phyloP scores from a whole-genome alignment of 108 stramenopile genomes.

The Cyclotella kingstonii region DNA sequence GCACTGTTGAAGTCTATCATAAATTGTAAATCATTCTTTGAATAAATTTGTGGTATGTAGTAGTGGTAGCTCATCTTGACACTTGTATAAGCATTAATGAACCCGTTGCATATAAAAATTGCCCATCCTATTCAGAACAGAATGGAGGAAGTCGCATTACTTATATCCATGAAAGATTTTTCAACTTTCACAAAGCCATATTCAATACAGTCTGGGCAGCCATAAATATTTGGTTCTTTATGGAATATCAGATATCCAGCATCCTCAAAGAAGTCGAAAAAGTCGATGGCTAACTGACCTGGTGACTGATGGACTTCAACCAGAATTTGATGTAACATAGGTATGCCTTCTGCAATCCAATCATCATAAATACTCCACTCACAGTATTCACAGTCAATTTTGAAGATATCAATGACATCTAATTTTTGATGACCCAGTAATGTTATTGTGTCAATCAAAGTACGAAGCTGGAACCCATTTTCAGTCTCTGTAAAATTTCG shows the following conservation, averaged over 20 bases:
- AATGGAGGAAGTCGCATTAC: too few relatives aligned
- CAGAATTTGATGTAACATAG: slow-evolving; percentile 39
- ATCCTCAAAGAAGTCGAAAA: slow-evolving; percentile 43
- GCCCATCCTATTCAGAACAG: too few relatives aligned
- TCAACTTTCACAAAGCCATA: too few relatives aligned
- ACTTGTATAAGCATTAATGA: too few relatives aligned
- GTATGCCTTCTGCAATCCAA: slow-evolving; percentile 35
- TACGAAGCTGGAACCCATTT: slow-evolving; percentile 1
- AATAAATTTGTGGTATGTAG: too few relatives aligned
- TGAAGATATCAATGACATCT: slow-evolving; percentile 59
- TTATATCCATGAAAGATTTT: too few relatives aligned
- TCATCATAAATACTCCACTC: slow-evolving; percentile 50
- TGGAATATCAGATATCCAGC: slow-evolving; percentile 58
- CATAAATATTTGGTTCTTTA: slow-evolving; percentile 53
- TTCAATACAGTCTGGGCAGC: slow-evolving; percentile 22
- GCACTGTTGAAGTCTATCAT: too few relatives aligned
- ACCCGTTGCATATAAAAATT: too few relatives aligned
- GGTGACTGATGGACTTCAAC: slow-evolving; percentile 42
- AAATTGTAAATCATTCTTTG: too few relatives aligned
- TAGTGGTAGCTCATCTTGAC: too few relatives aligned
- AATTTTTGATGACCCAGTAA: slow-evolving; percentile 52
- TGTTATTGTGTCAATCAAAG: slow-evolving; percentile 43
- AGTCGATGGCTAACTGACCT: slow-evolving; percentile 19
- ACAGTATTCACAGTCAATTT: slow-evolving; percentile 72
- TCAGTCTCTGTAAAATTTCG: not conserved